Conservation (phyloP, 768 basidiomycete species). For the Porpolomopsis calyptriformis region DNA sequence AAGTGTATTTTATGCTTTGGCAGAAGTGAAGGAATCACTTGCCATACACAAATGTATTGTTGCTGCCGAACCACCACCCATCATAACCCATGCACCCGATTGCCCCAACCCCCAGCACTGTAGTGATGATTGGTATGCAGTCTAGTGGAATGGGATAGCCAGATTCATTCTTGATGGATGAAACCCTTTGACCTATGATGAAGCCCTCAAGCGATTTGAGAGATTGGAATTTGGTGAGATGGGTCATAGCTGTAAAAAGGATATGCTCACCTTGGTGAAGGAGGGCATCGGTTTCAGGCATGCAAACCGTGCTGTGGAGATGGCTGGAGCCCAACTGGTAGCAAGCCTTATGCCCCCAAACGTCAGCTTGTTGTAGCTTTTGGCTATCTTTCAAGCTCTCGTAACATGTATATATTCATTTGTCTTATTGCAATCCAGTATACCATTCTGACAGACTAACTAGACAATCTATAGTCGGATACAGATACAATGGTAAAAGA, state of each 20-base stretch:
- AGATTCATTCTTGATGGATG: background rate
- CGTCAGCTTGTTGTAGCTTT: too few species aligned
- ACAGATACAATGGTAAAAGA: too few species aligned
- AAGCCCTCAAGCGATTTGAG: conserved; percentile 2
- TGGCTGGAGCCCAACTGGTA: background rate
- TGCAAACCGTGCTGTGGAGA: background rate
- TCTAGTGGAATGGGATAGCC: conserved; percentile 4
- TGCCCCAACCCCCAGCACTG: background rate
- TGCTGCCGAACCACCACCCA: background rate
- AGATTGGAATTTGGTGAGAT: background rate
- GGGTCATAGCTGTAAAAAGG: background rate
- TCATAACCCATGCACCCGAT: background rate
- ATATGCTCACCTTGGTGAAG: conserved; percentile 1
- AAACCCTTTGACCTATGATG: background rate
- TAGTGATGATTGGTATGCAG: conserved; percentile 1
- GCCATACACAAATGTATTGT: background rate
- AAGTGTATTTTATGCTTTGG: background rate
- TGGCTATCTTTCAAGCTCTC: too few species aligned
- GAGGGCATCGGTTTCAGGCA: background rate
- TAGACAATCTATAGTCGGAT: too few species aligned
- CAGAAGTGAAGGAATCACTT: background rate
- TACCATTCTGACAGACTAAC: too few species aligned
- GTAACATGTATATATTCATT: too few species aligned
- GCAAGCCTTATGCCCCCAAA: too few species aligned
- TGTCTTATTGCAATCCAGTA: too few species aligned